phyloP scores from a whole-genome alignment of 2,329 filamentous ascomycete genomes.

The Didymella exigua region DNA sequence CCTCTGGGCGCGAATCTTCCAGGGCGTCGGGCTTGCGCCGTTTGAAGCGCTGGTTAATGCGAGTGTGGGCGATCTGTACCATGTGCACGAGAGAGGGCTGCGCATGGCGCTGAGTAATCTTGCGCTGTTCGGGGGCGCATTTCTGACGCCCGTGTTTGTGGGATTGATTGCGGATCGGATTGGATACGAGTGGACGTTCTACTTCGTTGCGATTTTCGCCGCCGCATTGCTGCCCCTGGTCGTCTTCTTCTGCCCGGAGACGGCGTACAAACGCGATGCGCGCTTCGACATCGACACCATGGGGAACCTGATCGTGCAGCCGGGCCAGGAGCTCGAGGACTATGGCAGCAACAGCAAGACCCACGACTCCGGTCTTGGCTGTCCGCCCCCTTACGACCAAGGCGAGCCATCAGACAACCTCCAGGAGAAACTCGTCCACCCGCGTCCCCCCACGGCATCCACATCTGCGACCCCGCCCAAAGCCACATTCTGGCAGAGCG shows the following conservation, averaged over 20 bases:
- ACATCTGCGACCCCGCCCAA: constrained; percentile 52
- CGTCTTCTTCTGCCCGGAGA: constrained; percentile 83
- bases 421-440: not conserved
- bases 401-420: not conserved
- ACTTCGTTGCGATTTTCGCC: constrained; percentile 84
- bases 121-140: constrained; percentile 72
- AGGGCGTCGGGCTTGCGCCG: constrained; percentile 84
- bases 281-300: constrained; percentile 72
- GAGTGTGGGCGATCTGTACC: constrained; percentile 87
- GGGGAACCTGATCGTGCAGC: constrained; percentile 33
- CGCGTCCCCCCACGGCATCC: not conserved
- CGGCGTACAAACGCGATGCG: constrained; percentile 71
- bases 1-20: constrained; percentile 78
- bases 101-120: constrained; percentile 84
- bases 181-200: constrained; percentile 88
- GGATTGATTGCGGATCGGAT: constrained; percentile 80
- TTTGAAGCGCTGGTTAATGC: constrained; percentile 92
- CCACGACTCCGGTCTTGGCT: too few relatives aligned
- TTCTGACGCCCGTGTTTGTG: constrained; percentile 85
- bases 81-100: constrained; percentile 81
- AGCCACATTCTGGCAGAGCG: constrained; percentile 62
- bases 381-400: constrained; percentile 1
- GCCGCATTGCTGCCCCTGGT: constrained; percentile 72
- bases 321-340: constrained; percentile 5
- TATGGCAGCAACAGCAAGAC: not conserved